phyloP scores from a whole-genome alignment of 805 yeast species.

The Barnettozyma vustinii region DNA sequence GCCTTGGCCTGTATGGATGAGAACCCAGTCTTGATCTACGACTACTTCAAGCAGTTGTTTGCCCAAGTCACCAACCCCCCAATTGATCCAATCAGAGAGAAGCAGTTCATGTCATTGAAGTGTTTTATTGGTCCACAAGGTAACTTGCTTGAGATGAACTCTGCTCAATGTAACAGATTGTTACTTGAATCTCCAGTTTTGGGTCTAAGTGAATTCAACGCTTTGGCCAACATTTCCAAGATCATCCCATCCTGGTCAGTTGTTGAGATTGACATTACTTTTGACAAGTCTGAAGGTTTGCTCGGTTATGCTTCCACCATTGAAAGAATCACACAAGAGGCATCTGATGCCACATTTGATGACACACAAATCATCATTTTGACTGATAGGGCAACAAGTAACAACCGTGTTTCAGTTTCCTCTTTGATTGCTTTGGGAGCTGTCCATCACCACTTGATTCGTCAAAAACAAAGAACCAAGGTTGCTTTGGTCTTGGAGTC shows the following conservation, averaged over 20 bases:
- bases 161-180: conserved; percentile 87
- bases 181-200: conserved; percentile 79
- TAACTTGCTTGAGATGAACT: conserved; percentile 85
- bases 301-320: conserved; percentile 80
- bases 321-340: conserved; percentile 82
- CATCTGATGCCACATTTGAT: conserved; percentile 76
- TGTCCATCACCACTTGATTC: conserved; percentile 91
- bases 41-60: conserved; percentile 91
- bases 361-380: conserved; percentile 70
- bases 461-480: conserved; percentile 93
- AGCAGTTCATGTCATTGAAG: conserved; percentile 93
- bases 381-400: conserved; percentile 60
- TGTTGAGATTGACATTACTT: conserved; percentile 82
- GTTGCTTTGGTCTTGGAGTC: conserved; percentile 90
- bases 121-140: conserved; percentile 99
- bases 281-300: conserved; percentile 74
- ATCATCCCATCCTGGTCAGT: conserved; percentile 87
- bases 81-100: conserved; percentile 95
- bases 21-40: conserved; percentile 86
- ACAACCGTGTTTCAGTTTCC: conserved; percentile 71
- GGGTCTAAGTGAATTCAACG: conserved; percentile 64
- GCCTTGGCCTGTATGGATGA: conserved; percentile 92
- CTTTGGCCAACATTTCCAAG: conserved; percentile 63
- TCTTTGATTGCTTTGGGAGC: conserved; percentile 94
- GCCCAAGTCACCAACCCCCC: conserved; percentile 99